phyloP scores from a whole-genome alignment of 306 rosid species.

The Prunus padus region DNA sequence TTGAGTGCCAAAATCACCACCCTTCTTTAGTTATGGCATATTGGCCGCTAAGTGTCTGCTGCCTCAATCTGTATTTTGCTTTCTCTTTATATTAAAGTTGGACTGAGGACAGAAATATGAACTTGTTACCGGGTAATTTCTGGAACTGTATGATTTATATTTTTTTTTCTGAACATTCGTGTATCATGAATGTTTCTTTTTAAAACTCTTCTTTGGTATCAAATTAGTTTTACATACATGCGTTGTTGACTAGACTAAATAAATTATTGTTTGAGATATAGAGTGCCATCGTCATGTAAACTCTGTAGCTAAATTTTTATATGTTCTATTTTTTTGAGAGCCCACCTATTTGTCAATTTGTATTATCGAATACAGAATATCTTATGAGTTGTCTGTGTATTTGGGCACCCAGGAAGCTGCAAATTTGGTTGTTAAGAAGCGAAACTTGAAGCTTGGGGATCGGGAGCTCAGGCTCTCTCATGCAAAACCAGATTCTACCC shows the following conservation, averaged over 20 bases:
- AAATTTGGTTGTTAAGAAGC: slow-evolving; percentile 46
- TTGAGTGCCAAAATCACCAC: too few species aligned
- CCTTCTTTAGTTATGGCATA: neutral
- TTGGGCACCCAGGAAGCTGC: slow-evolving; percentile 72
- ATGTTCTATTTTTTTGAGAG: neutral
- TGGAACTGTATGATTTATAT: neutral
- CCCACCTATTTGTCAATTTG: neutral
- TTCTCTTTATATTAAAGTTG: neutral
- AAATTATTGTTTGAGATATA: neutral
- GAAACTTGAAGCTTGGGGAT: slow-evolving; percentile 66
- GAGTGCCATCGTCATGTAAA: neutral
- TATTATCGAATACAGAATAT: neutral
- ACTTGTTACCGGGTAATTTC: neutral
- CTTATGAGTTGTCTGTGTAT: slow-evolving; percentile 4
- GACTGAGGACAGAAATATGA: neutral
- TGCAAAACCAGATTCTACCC: slow-evolving; percentile 53
- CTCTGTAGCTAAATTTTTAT: neutral
- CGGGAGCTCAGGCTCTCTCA: slow-evolving; percentile 61
- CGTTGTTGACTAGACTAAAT: neutral
- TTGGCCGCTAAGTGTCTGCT: neutral
- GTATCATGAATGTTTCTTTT: neutral
- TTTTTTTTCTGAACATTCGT: neutral
- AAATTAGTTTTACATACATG: neutral
- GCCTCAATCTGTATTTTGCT: neutral
- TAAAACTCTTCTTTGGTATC: neutral